phyloP scores from a whole-genome alignment of 495 filamentous ascomycete genomes.

The Aspergillus coremiiformis region DNA sequence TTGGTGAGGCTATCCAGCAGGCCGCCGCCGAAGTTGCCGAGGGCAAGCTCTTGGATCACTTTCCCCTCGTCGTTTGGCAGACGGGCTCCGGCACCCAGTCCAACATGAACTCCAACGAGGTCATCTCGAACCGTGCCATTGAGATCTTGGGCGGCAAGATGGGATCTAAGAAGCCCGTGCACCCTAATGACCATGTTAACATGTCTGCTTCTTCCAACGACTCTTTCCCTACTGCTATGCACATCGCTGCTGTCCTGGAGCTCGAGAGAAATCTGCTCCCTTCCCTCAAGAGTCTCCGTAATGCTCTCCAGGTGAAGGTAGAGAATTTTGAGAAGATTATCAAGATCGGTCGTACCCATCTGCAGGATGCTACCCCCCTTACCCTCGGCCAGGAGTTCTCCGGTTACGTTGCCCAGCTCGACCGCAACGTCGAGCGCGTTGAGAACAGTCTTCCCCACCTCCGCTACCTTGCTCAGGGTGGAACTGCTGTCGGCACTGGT shows the following conservation, averaged over 20 bases:
- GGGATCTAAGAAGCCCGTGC: slow-evolving; percentile 95
- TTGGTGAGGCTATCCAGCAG: slow-evolving; percentile 90
- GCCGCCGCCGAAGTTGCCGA: slow-evolving; percentile 89
- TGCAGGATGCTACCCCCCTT: slow-evolving; percentile 94
- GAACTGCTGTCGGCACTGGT: slow-evolving; percentile 94
- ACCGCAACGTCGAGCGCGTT: slow-evolving; percentile 82
- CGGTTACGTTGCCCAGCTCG: slow-evolving; percentile 90
- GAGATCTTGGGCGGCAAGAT: slow-evolving; percentile 92
- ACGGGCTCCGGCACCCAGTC: slow-evolving; percentile 97
- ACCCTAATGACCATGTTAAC: slow-evolving; percentile 99
- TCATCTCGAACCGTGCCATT: slow-evolving; percentile 98
- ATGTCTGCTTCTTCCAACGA: slow-evolving; percentile 98
- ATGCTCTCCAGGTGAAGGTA: slow-evolving; percentile 82
- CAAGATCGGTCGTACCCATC: slow-evolving; percentile 97
- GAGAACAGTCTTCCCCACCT: slow-evolving; percentile 76
- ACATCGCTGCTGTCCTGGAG: slow-evolving; percentile 94
- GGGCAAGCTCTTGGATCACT: slow-evolving; percentile 93
- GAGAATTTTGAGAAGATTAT: slow-evolving; percentile 85
- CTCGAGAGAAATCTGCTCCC: slow-evolving; percentile 81
- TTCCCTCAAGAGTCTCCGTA: slow-evolving; percentile 68
- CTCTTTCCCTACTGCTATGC: slow-evolving; percentile 99
- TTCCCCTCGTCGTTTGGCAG: slow-evolving; percentile 98
- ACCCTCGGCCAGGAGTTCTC: slow-evolving; percentile 98
- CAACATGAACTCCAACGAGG: slow-evolving; percentile 99
- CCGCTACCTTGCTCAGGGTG: slow-evolving; percentile 84